Conservation (phyloP, 352 stramenopile species). For the Blastocystis sp. region DNA sequence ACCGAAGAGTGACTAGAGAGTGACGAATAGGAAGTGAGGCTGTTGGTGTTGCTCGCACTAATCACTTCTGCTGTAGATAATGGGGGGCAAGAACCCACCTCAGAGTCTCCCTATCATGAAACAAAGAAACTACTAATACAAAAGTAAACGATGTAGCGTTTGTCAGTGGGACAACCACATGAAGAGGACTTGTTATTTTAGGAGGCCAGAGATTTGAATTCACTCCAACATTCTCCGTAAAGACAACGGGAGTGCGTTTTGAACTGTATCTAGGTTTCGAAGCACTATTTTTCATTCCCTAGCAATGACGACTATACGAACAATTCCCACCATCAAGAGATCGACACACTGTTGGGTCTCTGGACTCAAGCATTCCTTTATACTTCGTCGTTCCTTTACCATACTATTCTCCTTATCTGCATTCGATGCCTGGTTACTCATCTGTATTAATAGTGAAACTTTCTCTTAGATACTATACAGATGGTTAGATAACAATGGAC, state of each 20-base stretch:
- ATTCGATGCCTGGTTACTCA: neutral
- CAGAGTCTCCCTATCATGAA: neutral
- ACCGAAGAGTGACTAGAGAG: neutral
- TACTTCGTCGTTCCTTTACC: neutral
- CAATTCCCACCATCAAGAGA: constrained; percentile 20
- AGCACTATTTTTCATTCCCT: constrained; percentile 29
- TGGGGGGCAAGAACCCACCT: neutral
- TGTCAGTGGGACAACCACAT: neutral
- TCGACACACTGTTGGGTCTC: neutral
- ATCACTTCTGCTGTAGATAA: neutral
- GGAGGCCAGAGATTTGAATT: neutral
- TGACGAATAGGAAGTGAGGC: neutral
- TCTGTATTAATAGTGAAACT: neutral
- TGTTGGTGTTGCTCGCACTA: neutral
- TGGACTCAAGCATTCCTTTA: neutral
- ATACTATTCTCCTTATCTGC: neutral
- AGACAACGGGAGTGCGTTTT: neutral
- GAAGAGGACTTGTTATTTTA: neutral
- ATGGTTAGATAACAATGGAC: neutral
- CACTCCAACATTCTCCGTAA: neutral
- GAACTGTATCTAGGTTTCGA: neutral
- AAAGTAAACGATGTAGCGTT: constrained; percentile 27
- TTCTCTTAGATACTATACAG: neutral
- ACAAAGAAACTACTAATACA: neutral
- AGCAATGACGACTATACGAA: neutral